Conservation (phyloP, 441 rosid species). For the Croton laevigatus region DNA sequence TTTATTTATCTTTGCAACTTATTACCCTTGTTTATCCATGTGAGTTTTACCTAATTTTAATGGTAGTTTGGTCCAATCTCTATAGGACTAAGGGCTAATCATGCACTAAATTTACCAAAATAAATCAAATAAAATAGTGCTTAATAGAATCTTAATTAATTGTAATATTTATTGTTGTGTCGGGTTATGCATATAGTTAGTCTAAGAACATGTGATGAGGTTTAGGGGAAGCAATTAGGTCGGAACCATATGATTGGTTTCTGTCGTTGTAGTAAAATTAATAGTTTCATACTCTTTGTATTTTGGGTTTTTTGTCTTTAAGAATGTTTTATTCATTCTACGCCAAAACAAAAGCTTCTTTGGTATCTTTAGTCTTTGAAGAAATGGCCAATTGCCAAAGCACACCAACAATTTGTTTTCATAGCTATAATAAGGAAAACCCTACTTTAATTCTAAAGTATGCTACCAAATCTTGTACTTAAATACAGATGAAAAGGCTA, state of each 20-base stretch:
- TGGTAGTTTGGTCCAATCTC: constrained; percentile 26
- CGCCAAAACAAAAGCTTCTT: not conserved
- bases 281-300: constrained; percentile 17
- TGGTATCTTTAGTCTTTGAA: not conserved
- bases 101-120: constrained; percentile 16
- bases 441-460: not conserved
- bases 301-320: not conserved
- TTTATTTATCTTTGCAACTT: constrained; percentile 3
- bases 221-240: constrained; percentile 25
- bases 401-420: not conserved
- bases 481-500: no score
- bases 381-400: not conserved
- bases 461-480: not conserved
- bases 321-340: constrained; percentile 1
- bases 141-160: not conserved
- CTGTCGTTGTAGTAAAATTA: constrained; percentile 30
- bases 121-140: not conserved
- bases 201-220: constrained; percentile 33
- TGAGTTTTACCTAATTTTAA: constrained; percentile 23
- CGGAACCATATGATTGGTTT: constrained; percentile 30
- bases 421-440: not conserved
- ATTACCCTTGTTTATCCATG: constrained; percentile 26
- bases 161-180: constrained; percentile 16
- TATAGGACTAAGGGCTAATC: constrained; percentile 21
- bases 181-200: no score